phyloP scores from a whole-genome alignment of 78 protist species.

The Polysphondylium violaceum region DNA sequence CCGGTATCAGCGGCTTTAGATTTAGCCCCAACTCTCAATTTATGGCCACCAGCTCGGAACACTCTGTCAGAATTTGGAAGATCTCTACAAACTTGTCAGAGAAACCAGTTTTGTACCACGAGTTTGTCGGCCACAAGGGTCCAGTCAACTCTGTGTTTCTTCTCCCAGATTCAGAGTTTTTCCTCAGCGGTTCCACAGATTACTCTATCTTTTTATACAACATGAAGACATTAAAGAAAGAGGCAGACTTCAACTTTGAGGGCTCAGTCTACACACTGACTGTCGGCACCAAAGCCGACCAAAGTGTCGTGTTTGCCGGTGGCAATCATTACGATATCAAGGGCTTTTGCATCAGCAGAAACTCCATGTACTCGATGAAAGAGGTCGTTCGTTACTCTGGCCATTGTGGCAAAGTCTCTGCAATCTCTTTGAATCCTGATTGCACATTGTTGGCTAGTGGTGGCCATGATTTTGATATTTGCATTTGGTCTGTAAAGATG shows the following conservation, averaged over 20 bases:
- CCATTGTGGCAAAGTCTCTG: conserved; percentile 17
- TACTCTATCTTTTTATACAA: conserved; percentile 3
- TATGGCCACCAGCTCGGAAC: conserved; percentile 8
- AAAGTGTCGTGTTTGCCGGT: conserved; percentile 15
- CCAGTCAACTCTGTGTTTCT: conserved; percentile 3
- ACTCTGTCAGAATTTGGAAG: conserved; percentile 26
- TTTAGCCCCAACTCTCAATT: neutral
- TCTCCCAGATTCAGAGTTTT: neutral
- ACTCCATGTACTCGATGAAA: neutral
- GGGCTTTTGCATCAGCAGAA: neutral
- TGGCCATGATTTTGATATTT: conserved; percentile 32
- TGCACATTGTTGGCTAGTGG: conserved; percentile 22
- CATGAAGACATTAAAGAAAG: conserved; percentile 14
- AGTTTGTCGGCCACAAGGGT: conserved; percentile 12
- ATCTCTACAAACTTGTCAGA: neutral
- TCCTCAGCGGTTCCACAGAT: conserved; percentile 3
- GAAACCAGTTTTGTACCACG: conserved; percentile 5
- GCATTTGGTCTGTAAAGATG: conserved; percentile 8
- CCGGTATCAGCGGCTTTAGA: neutral
- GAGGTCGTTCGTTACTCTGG: conserved; percentile 4
- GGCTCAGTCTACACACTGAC: conserved; percentile 22
- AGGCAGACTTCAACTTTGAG: conserved; percentile 9
- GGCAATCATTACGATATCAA: conserved; percentile 39
- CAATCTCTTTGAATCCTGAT: conserved; percentile 7
- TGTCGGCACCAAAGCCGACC: conserved; percentile 3